These are phyloP conservation scores for Selaginella tamariscina DNA, from an alignment of 75 land plant genomes.

Conservation along the genomic window DNA sequence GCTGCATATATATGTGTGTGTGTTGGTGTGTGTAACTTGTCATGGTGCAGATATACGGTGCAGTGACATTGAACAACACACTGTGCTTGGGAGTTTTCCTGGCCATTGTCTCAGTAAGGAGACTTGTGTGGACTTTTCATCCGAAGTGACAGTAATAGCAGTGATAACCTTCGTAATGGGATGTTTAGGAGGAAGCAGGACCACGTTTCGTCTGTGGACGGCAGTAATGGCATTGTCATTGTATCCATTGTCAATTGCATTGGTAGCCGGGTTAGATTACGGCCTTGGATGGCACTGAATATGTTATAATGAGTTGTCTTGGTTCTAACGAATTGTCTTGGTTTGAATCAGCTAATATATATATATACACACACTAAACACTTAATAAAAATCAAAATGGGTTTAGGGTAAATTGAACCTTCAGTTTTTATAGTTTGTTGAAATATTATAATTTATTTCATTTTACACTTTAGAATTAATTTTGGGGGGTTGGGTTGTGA, in stretches of 20 bases:
- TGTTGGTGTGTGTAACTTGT: no score
- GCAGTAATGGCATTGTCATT: constrained; percentile 40
- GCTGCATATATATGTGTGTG: no score
- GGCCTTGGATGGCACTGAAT: constrained; percentile 9
- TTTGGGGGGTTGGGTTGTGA: no score
- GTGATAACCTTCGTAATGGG: constrained; percentile 67
- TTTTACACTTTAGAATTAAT: no score
- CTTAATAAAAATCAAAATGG: no score
- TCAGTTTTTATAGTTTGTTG: no score
- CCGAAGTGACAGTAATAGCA: constrained; percentile 68
- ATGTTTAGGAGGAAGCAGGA: constrained; percentile 50
- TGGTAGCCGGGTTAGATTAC: constrained; percentile 54
- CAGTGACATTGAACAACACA: constrained; percentile 83
- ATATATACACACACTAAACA: no score
- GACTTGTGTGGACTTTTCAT: constrained; percentile 76
- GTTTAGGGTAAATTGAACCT: no score
- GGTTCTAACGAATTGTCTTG: no score
- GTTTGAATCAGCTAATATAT: no score
- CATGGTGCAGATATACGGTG: constrained; percentile 70
- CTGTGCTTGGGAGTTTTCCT: constrained; percentile 76
- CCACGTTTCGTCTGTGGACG: constrained; percentile 82
- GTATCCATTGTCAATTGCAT: constrained; percentile 60
- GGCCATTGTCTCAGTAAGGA: constrained; percentile 61
- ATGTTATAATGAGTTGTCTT: no score
- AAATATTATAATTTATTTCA: no score